phyloP scores from a whole-genome alignment of 129 eudicot genomes.

The Oenanthe sinensis region DNA sequence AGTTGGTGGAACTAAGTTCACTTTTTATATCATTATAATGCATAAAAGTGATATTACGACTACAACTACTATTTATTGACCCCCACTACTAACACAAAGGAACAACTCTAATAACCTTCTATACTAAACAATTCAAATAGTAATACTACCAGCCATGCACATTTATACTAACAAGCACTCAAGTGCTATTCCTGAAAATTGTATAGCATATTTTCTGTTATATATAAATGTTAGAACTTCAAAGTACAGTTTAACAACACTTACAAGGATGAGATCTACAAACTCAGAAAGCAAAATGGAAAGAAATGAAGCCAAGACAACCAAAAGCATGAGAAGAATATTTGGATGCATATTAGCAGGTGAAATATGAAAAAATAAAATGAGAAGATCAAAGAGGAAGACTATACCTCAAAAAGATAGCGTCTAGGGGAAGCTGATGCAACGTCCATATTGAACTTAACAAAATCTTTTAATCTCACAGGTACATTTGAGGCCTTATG shows the following conservation, averaged over 20 bases:
- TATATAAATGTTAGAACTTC: too few species aligned
- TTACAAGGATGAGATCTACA: background rate
- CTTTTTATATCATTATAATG: too few species aligned
- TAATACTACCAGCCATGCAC: too few species aligned
- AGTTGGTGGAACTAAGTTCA: too few species aligned
- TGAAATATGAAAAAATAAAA: background rate
- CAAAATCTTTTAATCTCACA: conserved; percentile 53
- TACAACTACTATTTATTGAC: too few species aligned
- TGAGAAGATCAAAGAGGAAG: conserved; percentile 1
- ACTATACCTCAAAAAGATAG: conserved; percentile 84
- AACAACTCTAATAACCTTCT: too few species aligned
- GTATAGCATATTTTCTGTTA: too few species aligned
- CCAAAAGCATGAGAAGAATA: background rate
- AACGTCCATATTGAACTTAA: conserved; percentile 82
- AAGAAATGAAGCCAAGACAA: background rate
- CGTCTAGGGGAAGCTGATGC: conserved; percentile 97
- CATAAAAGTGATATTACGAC: too few species aligned
- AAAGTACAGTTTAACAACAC: background rate
- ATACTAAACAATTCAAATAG: too few species aligned
- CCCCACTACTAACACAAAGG: too few species aligned
- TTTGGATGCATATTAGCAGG: background rate
- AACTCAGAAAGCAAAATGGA: background rate
- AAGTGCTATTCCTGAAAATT: too few species aligned
- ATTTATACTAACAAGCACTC: too few species aligned
- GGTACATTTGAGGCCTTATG: conserved; percentile 23